A percentile compares a stretch with the other conserved stretches of the same genome.
Evolutionary conservation across 495 filamentous ascomycete species (phyloP).

Genomic region (Xeromyces bisporus): DNA sequence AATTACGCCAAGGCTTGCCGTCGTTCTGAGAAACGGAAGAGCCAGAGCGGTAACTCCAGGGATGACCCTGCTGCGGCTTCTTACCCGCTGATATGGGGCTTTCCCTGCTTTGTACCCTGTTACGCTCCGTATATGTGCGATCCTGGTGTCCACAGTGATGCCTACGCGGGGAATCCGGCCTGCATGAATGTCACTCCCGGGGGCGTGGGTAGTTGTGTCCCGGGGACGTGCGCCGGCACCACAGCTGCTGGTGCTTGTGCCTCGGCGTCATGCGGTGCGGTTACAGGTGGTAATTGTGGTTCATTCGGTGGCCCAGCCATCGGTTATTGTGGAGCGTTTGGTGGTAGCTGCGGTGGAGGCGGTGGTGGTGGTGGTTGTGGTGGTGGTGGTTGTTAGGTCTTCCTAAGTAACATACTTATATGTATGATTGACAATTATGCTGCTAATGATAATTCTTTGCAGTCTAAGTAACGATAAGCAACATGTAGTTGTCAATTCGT

Average conservation of each 20-base stretch:
- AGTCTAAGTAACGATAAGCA: too few species aligned
- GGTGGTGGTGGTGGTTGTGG: slow-evolving; percentile 27
- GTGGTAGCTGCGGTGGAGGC: slow-evolving; percentile 21
- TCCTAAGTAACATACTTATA: too few species aligned
- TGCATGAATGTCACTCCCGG: slow-evolving; percentile 27
- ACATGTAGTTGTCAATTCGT: too few species aligned
- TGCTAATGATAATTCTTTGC: too few species aligned
- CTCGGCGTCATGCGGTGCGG: slow-evolving; percentile 20
- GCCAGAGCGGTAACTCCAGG: slow-evolving; percentile 21
- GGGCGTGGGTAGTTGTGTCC: slow-evolving; percentile 28
- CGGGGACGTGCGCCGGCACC: slow-evolving; percentile 33
- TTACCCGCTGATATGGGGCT: slow-evolving; percentile 27
- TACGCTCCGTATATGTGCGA: slow-evolving; percentile 37
- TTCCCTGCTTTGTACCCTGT: slow-evolving; percentile 32
- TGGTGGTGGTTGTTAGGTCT: slow-evolving; percentile 13
- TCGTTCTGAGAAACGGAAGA: slow-evolving; percentile 43
- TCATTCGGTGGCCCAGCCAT: slow-evolving; percentile 18
- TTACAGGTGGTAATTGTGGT: slow-evolving; percentile 24
- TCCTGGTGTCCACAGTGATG: slow-evolving; percentile 21
- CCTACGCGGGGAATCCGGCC: slow-evolving; percentile 27
- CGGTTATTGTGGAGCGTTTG: slow-evolving; percentile 14
- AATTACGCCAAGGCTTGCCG: slow-evolving; percentile 45
- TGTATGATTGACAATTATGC: too few species aligned
- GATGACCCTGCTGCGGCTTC: slow-evolving; percentile 13
- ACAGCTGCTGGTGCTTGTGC: slow-evolving; percentile 35